phyloP scores from a whole-genome alignment of 2,329 filamentous ascomycete species.

The Neophaeococcomyces aloes region DNA sequence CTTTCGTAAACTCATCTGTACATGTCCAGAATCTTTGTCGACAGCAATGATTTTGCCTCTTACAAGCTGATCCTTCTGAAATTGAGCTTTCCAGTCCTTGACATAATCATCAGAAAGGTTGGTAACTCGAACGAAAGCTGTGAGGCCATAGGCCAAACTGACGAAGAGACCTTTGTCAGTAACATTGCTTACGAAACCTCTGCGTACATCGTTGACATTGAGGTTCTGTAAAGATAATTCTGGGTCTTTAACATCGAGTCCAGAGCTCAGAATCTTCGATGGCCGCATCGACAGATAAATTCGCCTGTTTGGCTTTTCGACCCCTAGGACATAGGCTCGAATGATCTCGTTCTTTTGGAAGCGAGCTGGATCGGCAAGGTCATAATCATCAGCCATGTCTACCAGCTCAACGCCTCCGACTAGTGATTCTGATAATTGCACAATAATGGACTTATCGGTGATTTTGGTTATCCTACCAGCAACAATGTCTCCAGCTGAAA shows the following conservation, averaged over 20 bases:
- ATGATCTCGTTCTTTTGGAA: constrained; percentile 78
- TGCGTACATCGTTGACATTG: constrained; percentile 64
- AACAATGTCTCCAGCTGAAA: constrained; percentile 71
- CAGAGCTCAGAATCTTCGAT: constrained; percentile 80
- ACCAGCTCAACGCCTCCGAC: constrained; percentile 71
- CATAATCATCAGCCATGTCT: constrained; percentile 79
- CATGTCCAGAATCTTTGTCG: constrained; percentile 56
- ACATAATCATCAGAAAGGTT: constrained; percentile 84
- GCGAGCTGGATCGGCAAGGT: constrained; percentile 61
- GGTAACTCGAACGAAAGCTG: constrained; percentile 71
- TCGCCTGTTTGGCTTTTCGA: constrained; percentile 77
- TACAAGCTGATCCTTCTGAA: constrained; percentile 80
- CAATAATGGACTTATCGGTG: constrained; percentile 69
- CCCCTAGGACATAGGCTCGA: constrained; percentile 69
- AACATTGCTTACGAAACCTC: constrained; percentile 86
- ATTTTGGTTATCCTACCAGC: constrained; percentile 77
- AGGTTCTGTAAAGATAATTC: constrained; percentile 68
- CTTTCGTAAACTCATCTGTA: constrained; percentile 78
- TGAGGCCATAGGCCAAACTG: constrained; percentile 66
- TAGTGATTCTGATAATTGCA: constrained; percentile 72
- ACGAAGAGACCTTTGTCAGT: constrained; percentile 84
- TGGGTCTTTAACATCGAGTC: constrained; percentile 65
- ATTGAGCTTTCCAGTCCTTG: constrained; percentile 90
- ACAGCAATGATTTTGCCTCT: constrained; percentile 71
- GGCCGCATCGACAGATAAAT: constrained; percentile 71